Evolutionary conservation across 2,329 filamentous ascomycete genomes (phyloP), one percentile per base, ranked within the genome.

Genomic region (Didymosphaeria variabile): DNA sequence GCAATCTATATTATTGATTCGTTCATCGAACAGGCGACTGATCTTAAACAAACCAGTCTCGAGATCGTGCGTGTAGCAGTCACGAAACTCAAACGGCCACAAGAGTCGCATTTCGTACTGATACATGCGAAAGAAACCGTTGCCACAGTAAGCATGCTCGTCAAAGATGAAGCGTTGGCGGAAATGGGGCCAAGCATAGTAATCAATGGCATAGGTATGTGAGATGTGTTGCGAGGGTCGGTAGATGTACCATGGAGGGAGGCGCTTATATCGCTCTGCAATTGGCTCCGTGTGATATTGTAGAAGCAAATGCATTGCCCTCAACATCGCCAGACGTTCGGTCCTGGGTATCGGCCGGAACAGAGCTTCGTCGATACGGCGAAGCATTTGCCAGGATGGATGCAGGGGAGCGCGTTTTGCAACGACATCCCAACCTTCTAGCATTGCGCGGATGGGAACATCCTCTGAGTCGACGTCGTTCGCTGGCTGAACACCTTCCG

Each of bases 401-500:
- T 47, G 45, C 45, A 17, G 45, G 19, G 26, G 13, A 47, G 45
- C 19, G 19, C 45, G 45, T 47, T 47, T 47, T 47, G 45, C 45
- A 47, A 47, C 45, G 45, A 19, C 45, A 47, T 47, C 45, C 45
- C 45, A 47, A 23, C 45, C 45, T 47, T 47, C 13, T 13, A 47
- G 5, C 45, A 47, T 15, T 47, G 45, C 45, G 19, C 45, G 45
- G 26, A 47, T 47, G 19, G 45, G 45, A 47, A 47, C 45, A 19
- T 47, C 45, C 45, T 47, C 45, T 21, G 45, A 47, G 45, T 47
- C 45, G 5, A 47, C 45, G 21, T 47, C 45, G 2, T 29, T 21
- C 45, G 45, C 45, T 47, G 45, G 45, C 45, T 47, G 45, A 47
- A 47, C 45, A 47, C n/a, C 45, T 47, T 47, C 45, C 21, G 45